Conservation (phyloP, 2,329 filamentous ascomycete species). For the Sporothrix variecibatus region DNA sequence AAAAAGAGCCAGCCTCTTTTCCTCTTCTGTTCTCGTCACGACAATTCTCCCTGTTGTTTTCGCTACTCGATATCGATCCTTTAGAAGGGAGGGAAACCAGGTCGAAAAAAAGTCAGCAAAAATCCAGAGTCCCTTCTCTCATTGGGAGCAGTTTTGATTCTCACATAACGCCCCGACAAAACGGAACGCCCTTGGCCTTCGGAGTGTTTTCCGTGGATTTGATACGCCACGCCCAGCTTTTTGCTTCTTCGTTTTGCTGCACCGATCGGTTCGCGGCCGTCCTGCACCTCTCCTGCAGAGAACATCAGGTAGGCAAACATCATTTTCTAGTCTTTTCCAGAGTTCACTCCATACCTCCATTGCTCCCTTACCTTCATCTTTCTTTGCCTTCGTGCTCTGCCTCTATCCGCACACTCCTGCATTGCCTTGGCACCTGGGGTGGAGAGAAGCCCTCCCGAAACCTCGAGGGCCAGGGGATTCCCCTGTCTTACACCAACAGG, state of each 20-base stretch:
- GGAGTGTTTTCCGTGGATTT: background rate
- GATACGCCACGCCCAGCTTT: background rate
- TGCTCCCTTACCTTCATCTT: background rate
- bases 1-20: background rate
- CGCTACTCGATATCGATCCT: background rate
- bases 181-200: constrained; percentile 8
- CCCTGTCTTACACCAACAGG: constrained; percentile 26
- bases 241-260: background rate
- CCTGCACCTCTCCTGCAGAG: background rate
- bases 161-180: background rate
- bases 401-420: constrained; percentile 18
- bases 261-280: constrained; percentile 3
- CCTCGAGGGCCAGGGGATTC: constrained; percentile 12
- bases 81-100: background rate
- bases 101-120: background rate
- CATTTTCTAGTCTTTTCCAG: background rate
- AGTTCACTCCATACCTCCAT: background rate
- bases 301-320: constrained; percentile 5
- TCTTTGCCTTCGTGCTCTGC: background rate
- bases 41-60: background rate
- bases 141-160: background rate
- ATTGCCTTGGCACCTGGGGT: constrained; percentile 25
- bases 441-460: constrained; percentile 20
- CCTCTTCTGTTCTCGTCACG: background rate
- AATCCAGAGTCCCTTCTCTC: background rate